Percentiles rank a stretch among this genome's conserved stretches.
Conservation (phyloP, 2,329 filamentous ascomycete genomes). For the Botrytis elliptica region DNA sequence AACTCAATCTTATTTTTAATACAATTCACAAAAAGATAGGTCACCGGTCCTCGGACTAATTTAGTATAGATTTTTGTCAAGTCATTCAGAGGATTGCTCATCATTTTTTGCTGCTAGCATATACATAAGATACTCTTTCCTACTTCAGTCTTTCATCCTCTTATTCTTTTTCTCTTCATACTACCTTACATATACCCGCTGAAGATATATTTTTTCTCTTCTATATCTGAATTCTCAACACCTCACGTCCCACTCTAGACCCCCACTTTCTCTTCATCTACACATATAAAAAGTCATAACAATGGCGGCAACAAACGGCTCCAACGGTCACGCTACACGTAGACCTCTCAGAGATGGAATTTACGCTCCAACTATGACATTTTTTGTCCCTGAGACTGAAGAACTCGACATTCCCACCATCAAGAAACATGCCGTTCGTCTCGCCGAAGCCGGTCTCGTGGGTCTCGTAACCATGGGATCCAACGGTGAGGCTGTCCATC, state of each 20-base stretch:
- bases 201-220: background rate
- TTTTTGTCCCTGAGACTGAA: conserved; percentile 81
- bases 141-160: background rate
- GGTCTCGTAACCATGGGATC: conserved; percentile 86
- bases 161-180: background rate
- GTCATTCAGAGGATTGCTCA: background rate
- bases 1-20: conserved; percentile 4
- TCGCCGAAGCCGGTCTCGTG: conserved; percentile 73
- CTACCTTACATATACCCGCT: conserved; percentile 1
- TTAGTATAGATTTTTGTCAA: conserved; percentile 2
- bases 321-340: conserved; percentile 35
- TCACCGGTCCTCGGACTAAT: conserved; percentile 15
- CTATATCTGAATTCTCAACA: background rate
- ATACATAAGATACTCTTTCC: conserved; percentile 14
- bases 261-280: background rate
- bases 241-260: background rate
- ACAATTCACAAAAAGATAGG: background rate
- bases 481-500: conserved; percentile 86
- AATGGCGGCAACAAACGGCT: conserved; percentile 25
- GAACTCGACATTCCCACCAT: conserved; percentile 78
- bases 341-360: conserved; percentile 74
- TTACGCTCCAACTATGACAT: conserved; percentile 87
- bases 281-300: conserved; percentile 5
- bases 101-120: background rate
- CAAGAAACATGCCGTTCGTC: conserved; percentile 75